Evolutionary conservation across 1,284 basidiomycete species (phyloP).

Genomic region (Cryptococcus sp.): DNA sequence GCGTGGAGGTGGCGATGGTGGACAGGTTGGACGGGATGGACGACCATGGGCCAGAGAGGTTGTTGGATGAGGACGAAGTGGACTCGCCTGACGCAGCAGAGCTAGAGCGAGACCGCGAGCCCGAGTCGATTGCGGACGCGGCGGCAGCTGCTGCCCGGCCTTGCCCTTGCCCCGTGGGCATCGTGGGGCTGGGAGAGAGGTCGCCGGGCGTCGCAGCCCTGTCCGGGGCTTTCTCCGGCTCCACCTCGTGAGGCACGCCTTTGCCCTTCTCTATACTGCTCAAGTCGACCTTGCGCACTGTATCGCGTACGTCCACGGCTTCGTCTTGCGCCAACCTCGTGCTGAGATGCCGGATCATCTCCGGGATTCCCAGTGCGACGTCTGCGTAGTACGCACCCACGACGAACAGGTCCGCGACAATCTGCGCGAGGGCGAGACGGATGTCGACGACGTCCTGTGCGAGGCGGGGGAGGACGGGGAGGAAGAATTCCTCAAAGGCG

Average conservation of each 20-base stretch:
- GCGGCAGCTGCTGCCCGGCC: background rate
- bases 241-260: background rate
- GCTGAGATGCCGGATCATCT: slow-evolving; percentile 29
- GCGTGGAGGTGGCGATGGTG: too few relatives aligned
- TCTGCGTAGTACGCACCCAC: slow-evolving; percentile 39
- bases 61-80: too few relatives aligned
- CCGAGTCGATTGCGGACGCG: background rate
- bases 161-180: background rate
- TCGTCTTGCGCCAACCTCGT: slow-evolving; percentile 32
- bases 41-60: too few relatives aligned
- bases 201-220: slow-evolving; percentile 2
- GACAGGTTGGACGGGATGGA: too few relatives aligned
- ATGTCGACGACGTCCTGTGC: slow-evolving; percentile 77
- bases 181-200: background rate
- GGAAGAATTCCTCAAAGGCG: slow-evolving; percentile 59
- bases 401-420: slow-evolving; percentile 40
- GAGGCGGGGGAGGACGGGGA: slow-evolving; percentile 60
- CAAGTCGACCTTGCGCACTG: slow-evolving; percentile 28
- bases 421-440: slow-evolving; percentile 70
- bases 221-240: background rate
- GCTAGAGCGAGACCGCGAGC: background rate
- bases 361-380: slow-evolving; percentile 19
- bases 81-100: background rate
- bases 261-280: slow-evolving; percentile 8
- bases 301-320: slow-evolving; percentile 39